Percentiles rank a stretch among this genome's conserved stretches.
Evolutionary conservation across 1,284 basidiomycete species (phyloP).

Genomic region (Fomitopsis schrenkii): DNA sequence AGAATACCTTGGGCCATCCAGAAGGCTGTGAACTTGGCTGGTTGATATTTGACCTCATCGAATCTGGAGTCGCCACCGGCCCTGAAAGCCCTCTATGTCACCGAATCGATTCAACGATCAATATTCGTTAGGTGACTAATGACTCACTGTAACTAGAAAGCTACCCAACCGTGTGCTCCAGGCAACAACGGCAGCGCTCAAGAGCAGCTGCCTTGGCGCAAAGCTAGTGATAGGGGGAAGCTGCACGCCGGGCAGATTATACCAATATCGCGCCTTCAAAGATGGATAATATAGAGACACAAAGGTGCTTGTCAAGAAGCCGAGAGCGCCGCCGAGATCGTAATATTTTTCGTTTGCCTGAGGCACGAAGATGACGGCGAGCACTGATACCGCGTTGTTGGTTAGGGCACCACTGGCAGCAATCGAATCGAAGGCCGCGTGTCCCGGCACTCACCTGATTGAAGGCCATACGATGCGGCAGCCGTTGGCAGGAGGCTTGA

Average conservation of each 20-base stretch:
- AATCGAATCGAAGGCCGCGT: background rate
- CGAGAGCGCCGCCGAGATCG: conserved; percentile 57
- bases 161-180: conserved; percentile 65
- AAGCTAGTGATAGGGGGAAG: conserved; percentile 47
- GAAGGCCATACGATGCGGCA: conserved; percentile 34
- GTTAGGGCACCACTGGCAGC: too few relatives aligned
- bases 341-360: conserved; percentile 54
- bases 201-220: conserved; percentile 56
- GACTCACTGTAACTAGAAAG: conserved; percentile 54
- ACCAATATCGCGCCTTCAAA: conserved; percentile 44
- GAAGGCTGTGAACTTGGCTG: conserved; percentile 53
- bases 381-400: conserved; percentile 26
- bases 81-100: conserved; percentile 39
- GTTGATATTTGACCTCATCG: conserved; percentile 63
- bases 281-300: conserved; percentile 61
- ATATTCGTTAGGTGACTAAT: background rate
- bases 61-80: conserved; percentile 64
- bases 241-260: conserved; percentile 24
- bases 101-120: background rate
- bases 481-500: conserved; percentile 35
- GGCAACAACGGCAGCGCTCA: conserved; percentile 48
- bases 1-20: conserved; percentile 67
- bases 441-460: conserved; percentile 26
- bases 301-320: conserved; percentile 64
- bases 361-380: conserved; percentile 54